Evolutionary conservation across 139 green algal species (phyloP), one percentile per base, ranked within the genome.

Genomic region (Pleodorina starrii): DNA sequence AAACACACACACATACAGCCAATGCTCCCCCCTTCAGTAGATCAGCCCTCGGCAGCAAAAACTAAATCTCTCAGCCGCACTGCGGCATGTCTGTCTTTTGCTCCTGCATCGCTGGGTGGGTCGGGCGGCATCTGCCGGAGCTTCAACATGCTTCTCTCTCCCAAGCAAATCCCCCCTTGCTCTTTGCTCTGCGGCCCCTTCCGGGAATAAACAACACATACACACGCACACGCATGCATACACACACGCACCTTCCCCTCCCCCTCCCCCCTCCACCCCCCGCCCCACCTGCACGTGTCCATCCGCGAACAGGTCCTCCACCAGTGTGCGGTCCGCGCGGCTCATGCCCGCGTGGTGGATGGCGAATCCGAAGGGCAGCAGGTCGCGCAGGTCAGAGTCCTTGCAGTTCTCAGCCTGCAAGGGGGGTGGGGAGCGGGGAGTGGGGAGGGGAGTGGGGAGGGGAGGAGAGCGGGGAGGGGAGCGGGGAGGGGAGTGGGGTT

Each of bases 231-330:
- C 7, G 9, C 50, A 66, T 12, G 9, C 54, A 66, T 12, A 25
- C 54, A 66, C 54, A 66, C 54, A 66, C 54, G 54, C 21, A 66
- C 25, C 25, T n/a, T n/a, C n/a, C n/a, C n/a, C n/a, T n/a, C n/a
- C n/a, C n/a, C n/a, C 21, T 66, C 54, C 6, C 76, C 35, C 48
- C 11, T 3, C 78, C 17, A 2, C 79, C 29, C 57, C 48, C 46
- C 12, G 3, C 46, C 40, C 63, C 84, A 98, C 97, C 95, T 98
- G 94, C 60, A 99, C 95, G 91, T 99, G 97, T 17, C 97, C 96
- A 44, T 99, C 98, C 25, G 95, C 95, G 93, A 99, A 99, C 59
- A 99, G 95, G 71, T 99, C 98, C 90, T 99, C 98, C 81, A 99
- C 98, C 29, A 99, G 94, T 4, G 97, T 98, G 32, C 98, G 94